These are phyloP conservation scores for Candida sp. DNA, from an alignment of 1,139 yeast genomes.

Conservation along the genomic window DNA sequence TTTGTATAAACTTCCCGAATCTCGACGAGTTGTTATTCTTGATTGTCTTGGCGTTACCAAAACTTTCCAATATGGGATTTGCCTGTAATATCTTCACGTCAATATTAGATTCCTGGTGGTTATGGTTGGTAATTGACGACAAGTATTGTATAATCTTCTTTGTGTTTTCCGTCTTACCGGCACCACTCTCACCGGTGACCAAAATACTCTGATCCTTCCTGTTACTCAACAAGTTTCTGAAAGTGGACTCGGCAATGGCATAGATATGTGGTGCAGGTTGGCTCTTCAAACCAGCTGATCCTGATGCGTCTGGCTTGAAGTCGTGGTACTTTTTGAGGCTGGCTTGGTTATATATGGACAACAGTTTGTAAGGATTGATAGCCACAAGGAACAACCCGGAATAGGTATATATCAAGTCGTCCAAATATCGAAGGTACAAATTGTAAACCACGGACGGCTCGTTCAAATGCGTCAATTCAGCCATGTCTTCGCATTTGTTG, in stretches of 20 bases:
- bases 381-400: constrained; percentile 94
- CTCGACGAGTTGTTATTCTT: constrained; percentile 95
- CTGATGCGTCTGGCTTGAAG: constrained; percentile 9
- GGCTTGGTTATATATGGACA: constrained; percentile 75
- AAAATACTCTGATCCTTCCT: constrained; percentile 85
- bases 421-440: constrained; percentile 73
- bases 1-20: constrained; percentile 94
- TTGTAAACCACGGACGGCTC: constrained; percentile 95
- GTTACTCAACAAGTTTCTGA: constrained; percentile 71
- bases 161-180: constrained; percentile 98
- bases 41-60: constrained; percentile 97
- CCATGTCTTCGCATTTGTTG: constrained; percentile 94
- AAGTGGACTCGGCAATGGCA: constrained; percentile 91
- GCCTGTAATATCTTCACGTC: constrained; percentile 92
- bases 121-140: constrained; percentile 63
- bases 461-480: constrained; percentile 90
- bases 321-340: constrained; percentile 57
- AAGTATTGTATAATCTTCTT: constrained; percentile 93
- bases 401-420: constrained; percentile 77
- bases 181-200: constrained; percentile 99
- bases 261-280: constrained; percentile 79
- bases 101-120: constrained; percentile 34
- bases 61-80: constrained; percentile 94
- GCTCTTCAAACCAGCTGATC: not conserved
- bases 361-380: constrained; percentile 83